These are phyloP conservation scores for Arachis stenosperma DNA, from an alignment of 306 rosid species.

Conservation along the genomic window DNA sequence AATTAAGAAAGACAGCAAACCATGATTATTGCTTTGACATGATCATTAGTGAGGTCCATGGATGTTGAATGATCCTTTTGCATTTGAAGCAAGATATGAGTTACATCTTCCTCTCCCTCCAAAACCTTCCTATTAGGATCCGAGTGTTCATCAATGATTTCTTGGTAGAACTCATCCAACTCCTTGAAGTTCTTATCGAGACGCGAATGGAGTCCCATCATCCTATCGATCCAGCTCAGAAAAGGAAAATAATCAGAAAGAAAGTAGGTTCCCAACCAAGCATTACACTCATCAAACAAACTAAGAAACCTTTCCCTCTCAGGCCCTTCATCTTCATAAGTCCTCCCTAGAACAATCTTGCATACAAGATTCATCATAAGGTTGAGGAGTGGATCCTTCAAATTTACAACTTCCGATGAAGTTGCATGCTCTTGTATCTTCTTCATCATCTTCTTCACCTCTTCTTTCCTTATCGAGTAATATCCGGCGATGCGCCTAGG, in stretches of 20 bases:
- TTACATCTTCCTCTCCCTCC: slow-evolving; percentile 12
- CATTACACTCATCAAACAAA: slow-evolving; percentile 8
- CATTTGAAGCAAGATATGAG: neutral
- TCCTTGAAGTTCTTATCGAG: slow-evolving; percentile 14
- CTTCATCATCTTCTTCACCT: neutral
- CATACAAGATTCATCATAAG: neutral
- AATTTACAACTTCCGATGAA: neutral
- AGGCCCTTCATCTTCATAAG: slow-evolving; percentile 1
- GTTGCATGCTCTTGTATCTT: neutral
- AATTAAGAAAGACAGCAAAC: neutral
- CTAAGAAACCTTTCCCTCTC: slow-evolving; percentile 23
- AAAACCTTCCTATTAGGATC: slow-evolving; percentile 4
- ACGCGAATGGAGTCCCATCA: slow-evolving; percentile 4
- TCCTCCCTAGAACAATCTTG: neutral
- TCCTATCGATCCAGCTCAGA: slow-evolving; percentile 25
- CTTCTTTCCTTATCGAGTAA: neutral
- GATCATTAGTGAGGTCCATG: slow-evolving; percentile 19
- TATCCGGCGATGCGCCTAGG: too few relatives aligned
- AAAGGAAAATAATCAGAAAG: neutral
- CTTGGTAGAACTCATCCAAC: slow-evolving; percentile 11
- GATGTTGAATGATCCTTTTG: slow-evolving; percentile 9
- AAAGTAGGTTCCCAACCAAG: slow-evolving; percentile 2
- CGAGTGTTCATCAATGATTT: slow-evolving; percentile 23
- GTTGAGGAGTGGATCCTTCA: neutral
- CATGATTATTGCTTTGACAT: slow-evolving; percentile 22